Percentiles rank a stretch among this genome's conserved stretches.
Conservation (phyloP, 2,329 filamentous ascomycete species). For the Dactylonectria estremocensis region DNA sequence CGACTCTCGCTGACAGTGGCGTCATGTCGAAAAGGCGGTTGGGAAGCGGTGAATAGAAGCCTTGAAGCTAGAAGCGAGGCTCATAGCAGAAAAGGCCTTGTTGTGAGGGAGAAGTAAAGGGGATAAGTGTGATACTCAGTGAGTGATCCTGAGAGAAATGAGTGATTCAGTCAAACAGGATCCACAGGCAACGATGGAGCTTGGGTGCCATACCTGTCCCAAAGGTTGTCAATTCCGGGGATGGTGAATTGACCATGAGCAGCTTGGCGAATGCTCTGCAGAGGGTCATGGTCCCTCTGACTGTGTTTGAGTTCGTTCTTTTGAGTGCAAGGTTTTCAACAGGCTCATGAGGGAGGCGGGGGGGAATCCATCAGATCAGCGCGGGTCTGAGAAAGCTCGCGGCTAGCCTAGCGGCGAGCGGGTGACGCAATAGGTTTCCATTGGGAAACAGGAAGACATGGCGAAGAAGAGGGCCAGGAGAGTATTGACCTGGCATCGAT, state of each 20-base stretch:
- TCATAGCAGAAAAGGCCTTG: not conserved
- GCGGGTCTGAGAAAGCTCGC: too few species aligned
- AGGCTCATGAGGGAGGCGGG: too few species aligned
- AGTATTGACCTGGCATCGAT: not conserved
- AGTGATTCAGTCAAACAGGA: too few species aligned
- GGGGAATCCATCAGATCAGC: too few species aligned
- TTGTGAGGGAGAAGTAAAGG: constrained; percentile 5
- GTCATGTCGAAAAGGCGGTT: not conserved
- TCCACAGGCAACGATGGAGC: too few species aligned
- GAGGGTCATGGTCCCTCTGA: not conserved
- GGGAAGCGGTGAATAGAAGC: not conserved
- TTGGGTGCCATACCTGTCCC: too few species aligned
- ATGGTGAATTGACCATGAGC: not conserved
- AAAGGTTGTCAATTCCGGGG: not conserved
- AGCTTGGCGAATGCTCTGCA: not conserved
- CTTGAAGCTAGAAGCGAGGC: not conserved
- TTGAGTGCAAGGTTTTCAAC: not conserved
- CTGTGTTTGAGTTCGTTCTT: not conserved
- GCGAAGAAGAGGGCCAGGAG: not conserved
- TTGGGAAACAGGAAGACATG: not conserved
- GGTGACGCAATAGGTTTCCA: too few species aligned
- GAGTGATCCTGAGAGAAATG: too few species aligned
- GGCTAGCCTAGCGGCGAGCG: too few species aligned
- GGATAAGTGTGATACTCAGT: not conserved
- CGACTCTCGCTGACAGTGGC: not conserved